These are phyloP conservation scores for Penicillium lagena DNA, from an alignment of 495 filamentous ascomycete species.

Conservation along the genomic window DNA sequence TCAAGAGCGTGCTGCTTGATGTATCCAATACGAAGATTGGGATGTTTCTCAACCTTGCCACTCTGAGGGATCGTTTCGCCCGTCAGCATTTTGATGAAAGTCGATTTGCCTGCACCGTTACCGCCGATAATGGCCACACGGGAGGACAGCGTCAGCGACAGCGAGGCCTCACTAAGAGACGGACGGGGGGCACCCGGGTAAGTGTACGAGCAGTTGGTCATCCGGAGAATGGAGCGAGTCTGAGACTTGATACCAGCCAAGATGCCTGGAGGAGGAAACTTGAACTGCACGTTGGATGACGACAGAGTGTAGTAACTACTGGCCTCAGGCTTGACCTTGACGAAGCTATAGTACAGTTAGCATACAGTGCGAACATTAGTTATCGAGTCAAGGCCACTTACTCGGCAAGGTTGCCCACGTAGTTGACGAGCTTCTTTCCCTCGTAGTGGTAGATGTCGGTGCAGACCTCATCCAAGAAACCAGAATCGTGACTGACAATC, in stretches of 20 bases:
- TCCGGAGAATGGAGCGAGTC: constrained; percentile 90
- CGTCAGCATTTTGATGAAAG: constrained; percentile 96
- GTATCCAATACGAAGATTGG: constrained; percentile 97
- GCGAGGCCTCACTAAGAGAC: constrained; percentile 79
- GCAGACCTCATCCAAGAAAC: constrained; percentile 93
- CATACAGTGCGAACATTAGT: not conserved
- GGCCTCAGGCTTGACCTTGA: constrained; percentile 87
- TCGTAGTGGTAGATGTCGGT: constrained; percentile 99
- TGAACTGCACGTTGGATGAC: constrained; percentile 85
- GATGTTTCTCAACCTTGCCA: constrained; percentile 95
- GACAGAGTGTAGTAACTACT: constrained; percentile 98
- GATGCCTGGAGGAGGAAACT: constrained; percentile 94
- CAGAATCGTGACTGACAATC: constrained; percentile 97
- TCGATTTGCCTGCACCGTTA: constrained; percentile 98
- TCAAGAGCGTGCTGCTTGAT: constrained; percentile 99
- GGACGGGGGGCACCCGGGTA: constrained; percentile 85
- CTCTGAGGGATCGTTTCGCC: constrained; percentile 83
- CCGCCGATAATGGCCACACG: constrained; percentile 92
- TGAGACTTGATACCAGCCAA: constrained; percentile 90
- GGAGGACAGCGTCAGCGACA: constrained; percentile 80
- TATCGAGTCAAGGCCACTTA: constrained; percentile 14
- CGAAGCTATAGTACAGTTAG: constrained; percentile 49
- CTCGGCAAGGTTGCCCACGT: constrained; percentile 88
- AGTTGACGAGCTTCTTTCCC: constrained; percentile 89
- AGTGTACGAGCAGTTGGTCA: constrained; percentile 84